Evolutionary conservation across 352 stramenopile genomes (phyloP).

Genomic region (Plasmopara muralis): DNA sequence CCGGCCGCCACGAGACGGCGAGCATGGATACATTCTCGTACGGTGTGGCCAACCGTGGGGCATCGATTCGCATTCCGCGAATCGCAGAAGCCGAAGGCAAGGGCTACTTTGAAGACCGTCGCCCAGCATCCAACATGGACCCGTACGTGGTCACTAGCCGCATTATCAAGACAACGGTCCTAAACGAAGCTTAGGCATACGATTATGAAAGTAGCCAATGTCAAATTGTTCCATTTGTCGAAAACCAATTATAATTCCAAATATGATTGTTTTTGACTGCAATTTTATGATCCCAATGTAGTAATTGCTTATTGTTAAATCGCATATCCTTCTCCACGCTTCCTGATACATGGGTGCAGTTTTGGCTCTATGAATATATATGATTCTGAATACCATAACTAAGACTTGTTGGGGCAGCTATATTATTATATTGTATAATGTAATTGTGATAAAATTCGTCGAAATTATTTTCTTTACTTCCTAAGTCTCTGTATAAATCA

Average conservation of each 20-base stretch:
- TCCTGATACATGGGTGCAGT: too few relatives aligned
- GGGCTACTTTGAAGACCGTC: constrained; percentile 94
- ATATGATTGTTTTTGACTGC: not conserved
- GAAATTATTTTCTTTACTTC: not conserved
- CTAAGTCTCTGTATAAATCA: constrained; percentile 14
- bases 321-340: too few relatives aligned
- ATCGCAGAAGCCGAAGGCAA: constrained; percentile 89
- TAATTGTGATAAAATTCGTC: not conserved
- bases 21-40: constrained; percentile 95
- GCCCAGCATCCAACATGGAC: constrained; percentile 97
- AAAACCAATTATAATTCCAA: not conserved
- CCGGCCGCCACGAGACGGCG: constrained; percentile 94
- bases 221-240: not conserved
- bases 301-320: too few relatives aligned
- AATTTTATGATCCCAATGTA: too few relatives aligned
- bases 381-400: too few relatives aligned
- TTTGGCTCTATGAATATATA: too few relatives aligned
- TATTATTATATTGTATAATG: too few relatives aligned
- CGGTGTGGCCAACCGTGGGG: constrained; percentile 95
- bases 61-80: constrained; percentile 87
- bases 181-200: constrained; percentile 54
- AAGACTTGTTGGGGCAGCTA: too few relatives aligned
- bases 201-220: not conserved
- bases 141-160: constrained; percentile 96
- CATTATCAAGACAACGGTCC: constrained; percentile 95